Conservation (phyloP, 169 alveolate species). For the Theileria luwenshuni region DNA sequence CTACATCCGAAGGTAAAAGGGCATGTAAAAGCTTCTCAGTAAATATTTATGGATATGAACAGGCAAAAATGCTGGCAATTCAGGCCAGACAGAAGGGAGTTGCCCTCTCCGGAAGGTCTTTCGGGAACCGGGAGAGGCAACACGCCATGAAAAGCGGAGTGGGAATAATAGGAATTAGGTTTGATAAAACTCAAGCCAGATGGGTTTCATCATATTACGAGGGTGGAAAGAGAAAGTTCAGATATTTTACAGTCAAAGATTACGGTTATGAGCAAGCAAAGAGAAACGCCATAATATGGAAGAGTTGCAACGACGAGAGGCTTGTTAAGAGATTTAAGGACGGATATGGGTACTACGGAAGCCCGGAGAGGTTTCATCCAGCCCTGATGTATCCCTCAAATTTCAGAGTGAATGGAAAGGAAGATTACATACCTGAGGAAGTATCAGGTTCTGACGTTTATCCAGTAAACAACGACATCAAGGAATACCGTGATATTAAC, state of each 20-base stretch:
- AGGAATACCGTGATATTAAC: not conserved
- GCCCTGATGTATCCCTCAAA: not conserved
- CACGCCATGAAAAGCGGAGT: conserved; percentile 73
- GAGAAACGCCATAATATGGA: conserved; percentile 75
- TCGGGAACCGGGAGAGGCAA: conserved; percentile 70
- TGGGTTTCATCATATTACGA: conserved; percentile 82
- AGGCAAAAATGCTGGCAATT: conserved; percentile 76
- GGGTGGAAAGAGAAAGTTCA: conserved; percentile 79
- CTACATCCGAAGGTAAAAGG: conserved; percentile 80
- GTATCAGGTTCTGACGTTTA: not conserved
- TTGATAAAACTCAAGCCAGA: conserved; percentile 79
- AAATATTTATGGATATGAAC: conserved; percentile 76
- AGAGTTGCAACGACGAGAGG: conserved; percentile 69
- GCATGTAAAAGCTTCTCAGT: conserved; percentile 78
- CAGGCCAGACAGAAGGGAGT: conserved; percentile 80
- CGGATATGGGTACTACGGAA: conserved; percentile 22
- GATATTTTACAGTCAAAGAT: conserved; percentile 77
- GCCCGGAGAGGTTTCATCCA: conserved; percentile 10
- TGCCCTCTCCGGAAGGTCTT: conserved; percentile 61
- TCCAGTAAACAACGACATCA: not conserved
- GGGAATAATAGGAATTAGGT: conserved; percentile 77
- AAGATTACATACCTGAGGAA: not conserved
- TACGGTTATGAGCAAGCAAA: conserved; percentile 82
- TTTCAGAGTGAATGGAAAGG: not conserved
- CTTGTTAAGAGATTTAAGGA: conserved; percentile 30